Conservation (phyloP, 495 filamentous ascomycete genomes). For the Lasiosphaeriaceae sp. region DNA sequence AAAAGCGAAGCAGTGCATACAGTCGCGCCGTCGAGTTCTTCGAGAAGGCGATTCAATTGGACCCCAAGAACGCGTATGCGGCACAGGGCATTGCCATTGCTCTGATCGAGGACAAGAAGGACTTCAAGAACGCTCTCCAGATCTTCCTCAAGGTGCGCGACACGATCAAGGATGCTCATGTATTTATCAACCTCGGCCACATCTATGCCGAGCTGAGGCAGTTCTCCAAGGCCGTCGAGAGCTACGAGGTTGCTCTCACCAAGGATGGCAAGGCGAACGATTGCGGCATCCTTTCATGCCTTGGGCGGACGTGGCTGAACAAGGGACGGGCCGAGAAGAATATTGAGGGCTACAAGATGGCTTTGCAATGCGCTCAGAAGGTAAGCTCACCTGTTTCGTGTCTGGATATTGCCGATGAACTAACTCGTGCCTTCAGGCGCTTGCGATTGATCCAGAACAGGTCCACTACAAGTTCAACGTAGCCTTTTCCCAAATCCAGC, state of each 20-base stretch:
- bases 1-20: constrained; percentile 82
- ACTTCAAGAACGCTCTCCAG: constrained; percentile 71
- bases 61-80: constrained; percentile 89
- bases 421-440: constrained; percentile 51
- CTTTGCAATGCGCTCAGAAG: constrained; percentile 81
- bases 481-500: constrained; percentile 92
- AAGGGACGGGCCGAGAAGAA: constrained; percentile 78
- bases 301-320: constrained; percentile 90
- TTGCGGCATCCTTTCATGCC: constrained; percentile 77
- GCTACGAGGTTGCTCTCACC: constrained; percentile 83
- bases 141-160: constrained; percentile 87
- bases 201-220: constrained; percentile 86
- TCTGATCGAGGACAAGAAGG: constrained; percentile 87
- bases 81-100: constrained; percentile 95
- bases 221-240: constrained; percentile 84
- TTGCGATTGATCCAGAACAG: constrained; percentile 73
- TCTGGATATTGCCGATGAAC: not conserved
- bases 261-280: constrained; percentile 76
- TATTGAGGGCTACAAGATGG: constrained; percentile 74
- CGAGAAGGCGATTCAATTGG: constrained; percentile 90
- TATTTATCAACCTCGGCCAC: constrained; percentile 89
- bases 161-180: constrained; percentile 77
- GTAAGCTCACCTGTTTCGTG: constrained; percentile 31
- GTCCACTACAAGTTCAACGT: constrained; percentile 95
- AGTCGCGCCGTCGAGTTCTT: constrained; percentile 94